A percentile compares a stretch with the other conserved stretches of the same genome.
Evolutionary conservation across 1,284 basidiomycete genomes (phyloP).

Genomic region (Boletellus deceptivus): DNA sequence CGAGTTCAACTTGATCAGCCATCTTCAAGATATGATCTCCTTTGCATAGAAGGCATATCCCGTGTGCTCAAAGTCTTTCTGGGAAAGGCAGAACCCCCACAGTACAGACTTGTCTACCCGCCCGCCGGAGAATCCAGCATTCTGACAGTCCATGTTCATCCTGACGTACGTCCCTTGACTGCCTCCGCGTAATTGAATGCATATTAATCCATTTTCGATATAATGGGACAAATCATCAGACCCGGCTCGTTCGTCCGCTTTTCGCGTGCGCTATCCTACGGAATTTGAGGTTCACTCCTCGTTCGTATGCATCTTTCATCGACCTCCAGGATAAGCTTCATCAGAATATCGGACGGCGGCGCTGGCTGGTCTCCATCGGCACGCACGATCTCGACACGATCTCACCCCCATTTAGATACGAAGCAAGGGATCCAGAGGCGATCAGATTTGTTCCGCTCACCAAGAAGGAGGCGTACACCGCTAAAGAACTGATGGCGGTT

Average conservation of each 20-base stretch:
- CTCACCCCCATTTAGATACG: slow-evolving; percentile 86
- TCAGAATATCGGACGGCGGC: slow-evolving; percentile 88
- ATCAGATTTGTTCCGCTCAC: slow-evolving; percentile 82
- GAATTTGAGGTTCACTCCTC: slow-evolving; percentile 84
- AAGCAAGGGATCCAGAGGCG: slow-evolving; percentile 83
- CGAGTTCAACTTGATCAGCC: slow-evolving; percentile 1
- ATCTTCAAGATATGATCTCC: slow-evolving; percentile 83
- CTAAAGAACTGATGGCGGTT: slow-evolving; percentile 76
- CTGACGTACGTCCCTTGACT: slow-evolving; percentile 55
- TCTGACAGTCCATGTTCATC: slow-evolving; percentile 64
- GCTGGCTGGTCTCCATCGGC: slow-evolving; percentile 94
- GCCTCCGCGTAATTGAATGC: background rate
- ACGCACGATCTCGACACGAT: slow-evolving; percentile 97
- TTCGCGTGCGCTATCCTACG: slow-evolving; percentile 92
- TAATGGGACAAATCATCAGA: slow-evolving; percentile 43
- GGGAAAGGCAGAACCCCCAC: slow-evolving; percentile 65
- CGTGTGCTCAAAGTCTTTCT: slow-evolving; percentile 88
- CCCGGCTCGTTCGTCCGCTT: slow-evolving; percentile 81
- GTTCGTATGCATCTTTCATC: slow-evolving; percentile 96
- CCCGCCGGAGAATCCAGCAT: slow-evolving; percentile 62
- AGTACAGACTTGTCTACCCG: slow-evolving; percentile 72
- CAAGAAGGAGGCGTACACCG: slow-evolving; percentile 61
- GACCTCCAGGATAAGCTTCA: slow-evolving; percentile 98
- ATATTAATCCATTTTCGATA: background rate
- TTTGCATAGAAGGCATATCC: slow-evolving; percentile 96